Evolutionary conservation across 2,329 filamentous ascomycete genomes (phyloP).

Genomic region (Zymoseptoria ardabiliae): DNA sequence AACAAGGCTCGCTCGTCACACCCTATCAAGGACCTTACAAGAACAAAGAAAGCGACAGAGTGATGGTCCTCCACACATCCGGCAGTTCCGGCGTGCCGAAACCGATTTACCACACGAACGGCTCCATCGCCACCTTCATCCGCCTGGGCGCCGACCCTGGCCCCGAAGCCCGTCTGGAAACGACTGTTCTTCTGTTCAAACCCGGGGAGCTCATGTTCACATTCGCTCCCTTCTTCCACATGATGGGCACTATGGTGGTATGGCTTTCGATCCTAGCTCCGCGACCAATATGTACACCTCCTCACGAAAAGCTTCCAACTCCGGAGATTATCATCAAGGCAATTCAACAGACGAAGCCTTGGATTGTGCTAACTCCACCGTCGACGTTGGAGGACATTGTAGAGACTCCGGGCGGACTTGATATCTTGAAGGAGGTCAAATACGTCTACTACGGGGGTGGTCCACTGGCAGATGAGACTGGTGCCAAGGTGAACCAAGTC

Average conservation of each 20-base stretch:
- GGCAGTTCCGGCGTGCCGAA: constrained; percentile 18
- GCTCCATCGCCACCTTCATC: constrained; percentile 11
- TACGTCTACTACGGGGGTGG: constrained; percentile 16
- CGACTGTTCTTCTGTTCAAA: neutral
- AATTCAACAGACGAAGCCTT: constrained; percentile 7
- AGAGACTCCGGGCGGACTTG: constrained; percentile 9
- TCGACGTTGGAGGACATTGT: constrained; percentile 15
- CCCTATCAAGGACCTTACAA: constrained; percentile 1
- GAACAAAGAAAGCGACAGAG: constrained; percentile 4
- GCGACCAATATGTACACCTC: constrained; percentile 6
- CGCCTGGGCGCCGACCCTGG: constrained; percentile 4
- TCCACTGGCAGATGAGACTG: constrained; percentile 10
- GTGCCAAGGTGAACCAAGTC: constrained; percentile 9
- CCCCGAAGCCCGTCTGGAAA: constrained; percentile 1
- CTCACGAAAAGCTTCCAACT: constrained; percentile 11
- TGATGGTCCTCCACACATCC: constrained; percentile 16
- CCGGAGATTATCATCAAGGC: constrained; percentile 8
- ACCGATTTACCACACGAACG: constrained; percentile 13
- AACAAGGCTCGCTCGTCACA: constrained; percentile 4
- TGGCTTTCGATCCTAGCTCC: constrained; percentile 8
- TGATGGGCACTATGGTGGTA: constrained; percentile 12
- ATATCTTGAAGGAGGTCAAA: constrained; percentile 7
- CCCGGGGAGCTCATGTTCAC: constrained; percentile 7
- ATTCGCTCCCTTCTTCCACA: constrained; percentile 14
- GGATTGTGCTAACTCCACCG: constrained; percentile 2